Percentiles rank a stretch among this genome's conserved stretches.
Conservation (phyloP, 148 eudicot species). For the Pouteria glomerata region DNA sequence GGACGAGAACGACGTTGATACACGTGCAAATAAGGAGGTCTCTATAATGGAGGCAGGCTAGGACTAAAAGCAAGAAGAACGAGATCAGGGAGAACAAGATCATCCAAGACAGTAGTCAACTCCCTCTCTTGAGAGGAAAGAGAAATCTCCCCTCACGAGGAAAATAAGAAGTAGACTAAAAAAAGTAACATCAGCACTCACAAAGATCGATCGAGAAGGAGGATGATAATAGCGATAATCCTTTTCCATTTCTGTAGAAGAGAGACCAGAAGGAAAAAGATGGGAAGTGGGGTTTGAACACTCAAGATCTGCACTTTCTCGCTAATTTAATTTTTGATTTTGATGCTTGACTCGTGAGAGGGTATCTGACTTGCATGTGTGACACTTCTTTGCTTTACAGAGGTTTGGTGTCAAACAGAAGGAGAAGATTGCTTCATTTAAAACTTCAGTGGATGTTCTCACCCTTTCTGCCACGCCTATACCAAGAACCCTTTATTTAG, state of each 20-base stretch:
- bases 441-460: slow-evolving; percentile 92
- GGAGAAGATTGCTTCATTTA: slow-evolving; percentile 95
- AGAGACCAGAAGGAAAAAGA: background rate
- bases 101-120: too few relatives aligned
- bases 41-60: too few relatives aligned
- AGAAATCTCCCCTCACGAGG: too few relatives aligned
- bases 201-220: too few relatives aligned
- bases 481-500: slow-evolving; percentile 95
- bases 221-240: too few relatives aligned
- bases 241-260: background rate
- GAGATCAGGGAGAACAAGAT: too few relatives aligned
- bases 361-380: slow-evolving; percentile 5
- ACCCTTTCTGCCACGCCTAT: slow-evolving; percentile 99
- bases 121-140: too few relatives aligned
- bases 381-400: slow-evolving; percentile 36
- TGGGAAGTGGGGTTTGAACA: background rate
- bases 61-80: too few relatives aligned
- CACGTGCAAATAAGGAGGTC: too few relatives aligned
- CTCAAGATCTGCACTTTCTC: slow-evolving; percentile 3
- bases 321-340: slow-evolving; percentile 3
- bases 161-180: too few relatives aligned
- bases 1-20: too few relatives aligned
- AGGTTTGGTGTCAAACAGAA: slow-evolving; percentile 99
- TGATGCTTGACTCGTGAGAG: background rate
- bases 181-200: too few relatives aligned